Percentiles rank a stretch among this genome's conserved stretches.
These are phyloP conservation scores for Aspergillus baeticus DNA, from an alignment of 495 filamentous ascomycete genomes.

Conservation along the genomic window DNA sequence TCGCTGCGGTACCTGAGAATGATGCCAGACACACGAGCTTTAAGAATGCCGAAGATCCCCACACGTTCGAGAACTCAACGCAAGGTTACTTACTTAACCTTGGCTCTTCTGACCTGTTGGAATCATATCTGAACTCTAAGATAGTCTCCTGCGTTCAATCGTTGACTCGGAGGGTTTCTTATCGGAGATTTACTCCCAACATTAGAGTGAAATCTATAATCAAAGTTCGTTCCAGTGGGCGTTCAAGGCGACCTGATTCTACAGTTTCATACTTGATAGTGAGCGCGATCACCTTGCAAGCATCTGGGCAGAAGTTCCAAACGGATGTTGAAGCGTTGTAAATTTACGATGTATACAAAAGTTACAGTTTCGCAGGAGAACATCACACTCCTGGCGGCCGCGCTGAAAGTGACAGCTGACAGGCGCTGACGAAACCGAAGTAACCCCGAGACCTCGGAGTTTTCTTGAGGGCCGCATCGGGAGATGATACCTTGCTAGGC, in stretches of 20 bases:
- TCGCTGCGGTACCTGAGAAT: not conserved
- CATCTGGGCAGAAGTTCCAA: no score
- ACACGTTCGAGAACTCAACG: not conserved
- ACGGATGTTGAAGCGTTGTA: not conserved
- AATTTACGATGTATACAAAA: not conserved
- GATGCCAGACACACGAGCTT: slow-evolving; percentile 2
- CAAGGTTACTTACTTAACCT: not conserved
- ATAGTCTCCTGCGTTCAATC: no score
- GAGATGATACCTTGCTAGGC: not conserved
- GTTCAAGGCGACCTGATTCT: no score
- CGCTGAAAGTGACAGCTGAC: not conserved
- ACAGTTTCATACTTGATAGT: no score
- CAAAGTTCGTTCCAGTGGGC: no score
- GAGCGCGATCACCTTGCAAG: no score
- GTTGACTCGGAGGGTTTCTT: no score
- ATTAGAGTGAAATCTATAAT: no score
- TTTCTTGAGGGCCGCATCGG: not conserved
- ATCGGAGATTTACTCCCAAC: no score
- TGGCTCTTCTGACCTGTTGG: not conserved
- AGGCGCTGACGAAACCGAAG: not conserved
- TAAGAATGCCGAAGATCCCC: slow-evolving; percentile 1
- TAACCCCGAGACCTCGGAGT: not conserved
- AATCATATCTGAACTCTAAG: no score
- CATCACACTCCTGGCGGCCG: no score
- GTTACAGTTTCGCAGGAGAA: not conserved